phyloP scores from a whole-genome alignment of 306 rosid species.

The Lathyrus tuberosus region DNA sequence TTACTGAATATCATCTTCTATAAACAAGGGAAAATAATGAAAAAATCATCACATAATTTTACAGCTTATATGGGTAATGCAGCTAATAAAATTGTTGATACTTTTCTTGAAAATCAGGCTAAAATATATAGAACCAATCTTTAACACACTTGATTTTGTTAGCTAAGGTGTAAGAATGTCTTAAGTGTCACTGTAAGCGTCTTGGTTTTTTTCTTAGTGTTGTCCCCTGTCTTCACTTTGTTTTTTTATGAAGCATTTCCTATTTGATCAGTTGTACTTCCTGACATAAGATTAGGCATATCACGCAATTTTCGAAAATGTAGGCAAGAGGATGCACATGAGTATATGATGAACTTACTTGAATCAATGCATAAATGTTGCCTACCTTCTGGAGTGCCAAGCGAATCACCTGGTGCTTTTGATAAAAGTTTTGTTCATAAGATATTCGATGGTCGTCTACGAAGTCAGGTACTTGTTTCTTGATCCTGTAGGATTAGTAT shows the following conservation, averaged over 20 bases:
- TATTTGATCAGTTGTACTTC: slow-evolving; percentile 44
- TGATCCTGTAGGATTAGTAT: slow-evolving; percentile 2
- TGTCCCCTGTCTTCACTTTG: background rate
- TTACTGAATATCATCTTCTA: slow-evolving; percentile 1
- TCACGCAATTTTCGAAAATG: slow-evolving; percentile 82
- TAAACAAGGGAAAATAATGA: background rate
- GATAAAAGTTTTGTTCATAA: slow-evolving; percentile 97
- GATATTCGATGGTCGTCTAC: slow-evolving; percentile 92
- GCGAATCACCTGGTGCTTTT: slow-evolving; percentile 91
- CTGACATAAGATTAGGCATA: slow-evolving; percentile 72
- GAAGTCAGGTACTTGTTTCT: slow-evolving; percentile 72
- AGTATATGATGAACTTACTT: slow-evolving; percentile 97
- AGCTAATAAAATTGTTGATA: background rate
- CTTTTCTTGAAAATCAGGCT: background rate
- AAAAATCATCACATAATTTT: background rate
- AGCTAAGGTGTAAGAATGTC: background rate
- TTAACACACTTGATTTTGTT: slow-evolving; percentile 6
- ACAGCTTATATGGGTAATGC: background rate
- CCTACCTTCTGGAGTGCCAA: slow-evolving; percentile 90
- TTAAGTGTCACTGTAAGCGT: background rate
- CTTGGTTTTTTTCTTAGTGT: no score
- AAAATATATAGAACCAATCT: background rate
- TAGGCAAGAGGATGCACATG: slow-evolving; percentile 99
- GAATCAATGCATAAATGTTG: slow-evolving; percentile 99
- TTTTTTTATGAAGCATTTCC: background rate